A percentile compares a stretch with the other conserved stretches of the same genome.
Evolutionary conservation across 257 asterid genomes (phyloP).

Genomic region (Solanum pinnatisectum): DNA sequence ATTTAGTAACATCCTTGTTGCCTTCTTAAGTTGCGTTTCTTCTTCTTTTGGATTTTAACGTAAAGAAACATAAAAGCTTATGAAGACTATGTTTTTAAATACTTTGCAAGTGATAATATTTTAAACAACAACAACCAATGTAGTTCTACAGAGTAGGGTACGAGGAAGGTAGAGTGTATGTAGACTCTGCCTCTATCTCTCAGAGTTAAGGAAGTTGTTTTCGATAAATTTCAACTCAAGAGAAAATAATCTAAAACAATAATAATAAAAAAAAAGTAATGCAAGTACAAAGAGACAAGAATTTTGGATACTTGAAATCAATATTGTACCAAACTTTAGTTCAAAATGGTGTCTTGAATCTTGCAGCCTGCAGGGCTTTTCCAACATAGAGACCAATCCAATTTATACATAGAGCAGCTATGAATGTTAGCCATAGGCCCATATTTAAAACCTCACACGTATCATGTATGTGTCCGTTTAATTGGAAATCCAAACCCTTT

Average conservation of each 20-base stretch:
- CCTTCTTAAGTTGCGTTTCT: background rate
- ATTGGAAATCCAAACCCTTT: background rate
- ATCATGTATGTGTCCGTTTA: no score
- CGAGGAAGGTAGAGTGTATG: background rate
- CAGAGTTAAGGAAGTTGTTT: background rate
- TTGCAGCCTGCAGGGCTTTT: background rate
- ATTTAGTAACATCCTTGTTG: background rate
- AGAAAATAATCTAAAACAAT: background rate
- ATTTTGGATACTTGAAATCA: background rate
- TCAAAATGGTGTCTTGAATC: background rate
- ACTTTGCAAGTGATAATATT: background rate
- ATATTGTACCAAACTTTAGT: background rate
- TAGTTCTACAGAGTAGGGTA: background rate
- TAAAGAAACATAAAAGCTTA: background rate
- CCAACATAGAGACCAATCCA: background rate
- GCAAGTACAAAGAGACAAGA: background rate
- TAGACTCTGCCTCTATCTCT: background rate
- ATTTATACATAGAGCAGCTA: background rate
- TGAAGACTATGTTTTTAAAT: no score
- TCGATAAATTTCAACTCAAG: background rate
- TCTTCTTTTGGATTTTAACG: background rate
- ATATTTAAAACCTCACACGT: background rate
- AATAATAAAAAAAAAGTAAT: no score
- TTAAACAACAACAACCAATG: background rate
- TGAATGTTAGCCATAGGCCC: background rate